Evolutionary conservation across 371 early-diverging fungal genomes (phyloP).

Genomic region (Actinomucor elegans): DNA sequence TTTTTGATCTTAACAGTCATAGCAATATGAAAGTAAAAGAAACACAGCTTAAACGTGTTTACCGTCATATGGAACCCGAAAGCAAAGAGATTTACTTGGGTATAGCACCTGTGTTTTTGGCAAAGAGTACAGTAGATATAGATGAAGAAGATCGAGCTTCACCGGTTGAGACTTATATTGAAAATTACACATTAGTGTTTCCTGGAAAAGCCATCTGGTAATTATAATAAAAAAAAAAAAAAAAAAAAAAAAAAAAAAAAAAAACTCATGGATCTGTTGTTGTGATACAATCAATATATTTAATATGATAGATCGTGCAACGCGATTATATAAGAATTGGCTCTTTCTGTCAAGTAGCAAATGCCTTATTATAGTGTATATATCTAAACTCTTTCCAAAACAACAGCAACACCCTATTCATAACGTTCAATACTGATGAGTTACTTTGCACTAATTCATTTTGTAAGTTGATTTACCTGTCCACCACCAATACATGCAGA

Average conservation of each 20-base stretch:
- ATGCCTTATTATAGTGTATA: no score
- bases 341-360: no score
- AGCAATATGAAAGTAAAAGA: background rate
- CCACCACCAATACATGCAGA: conserved; percentile 93
- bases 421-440: no score
- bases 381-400: conserved; percentile 50
- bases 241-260: no score
- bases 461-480: conserved; percentile 72
- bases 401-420: conserved; percentile 48
- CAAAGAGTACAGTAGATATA: conserved; percentile 9
- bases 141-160: conserved; percentile 5
- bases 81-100: conserved; percentile 3
- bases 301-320: no score
- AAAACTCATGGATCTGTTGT: no score
- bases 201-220: conserved; percentile 21
- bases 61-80: background rate
- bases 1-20: background rate
- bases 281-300: no score
- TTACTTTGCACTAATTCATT: no score
- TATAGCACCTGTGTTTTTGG: conserved; percentile 20
- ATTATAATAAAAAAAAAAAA: background rate
- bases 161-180: background rate
- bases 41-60: conserved; percentile 16
- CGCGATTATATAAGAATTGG: no score
- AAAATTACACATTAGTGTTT: conserved; percentile 10